phyloP scores from a whole-genome alignment of 1,284 basidiomycete genomes.

The Amylostereum chailletii region DNA sequence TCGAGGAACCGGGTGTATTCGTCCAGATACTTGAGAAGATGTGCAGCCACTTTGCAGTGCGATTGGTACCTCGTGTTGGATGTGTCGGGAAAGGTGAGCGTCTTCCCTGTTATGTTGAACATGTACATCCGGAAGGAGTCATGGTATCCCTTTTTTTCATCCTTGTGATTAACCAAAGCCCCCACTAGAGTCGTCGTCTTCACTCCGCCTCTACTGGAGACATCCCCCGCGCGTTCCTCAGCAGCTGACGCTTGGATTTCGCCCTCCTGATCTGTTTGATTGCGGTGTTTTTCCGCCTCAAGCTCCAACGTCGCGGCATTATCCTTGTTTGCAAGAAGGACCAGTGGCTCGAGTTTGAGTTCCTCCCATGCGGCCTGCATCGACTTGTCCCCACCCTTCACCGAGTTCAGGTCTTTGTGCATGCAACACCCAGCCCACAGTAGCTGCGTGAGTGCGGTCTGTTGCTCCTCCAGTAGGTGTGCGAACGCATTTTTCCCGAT shows the following conservation, averaged over 20 bases:
- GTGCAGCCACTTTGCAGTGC: slow-evolving; percentile 16
- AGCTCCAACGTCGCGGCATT: slow-evolving; percentile 10
- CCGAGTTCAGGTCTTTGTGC: slow-evolving; percentile 21
- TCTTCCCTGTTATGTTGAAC: background rate
- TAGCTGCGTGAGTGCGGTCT: slow-evolving; percentile 9
- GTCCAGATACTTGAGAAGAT: slow-evolving; percentile 14
- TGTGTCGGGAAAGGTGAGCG: slow-evolving; percentile 13
- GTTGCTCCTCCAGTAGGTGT: slow-evolving; percentile 9
- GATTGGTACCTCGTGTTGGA: slow-evolving; percentile 24
- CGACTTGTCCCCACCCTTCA: slow-evolving; percentile 13
- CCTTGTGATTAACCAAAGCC: slow-evolving; percentile 24
- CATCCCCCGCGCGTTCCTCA: slow-evolving; percentile 16
- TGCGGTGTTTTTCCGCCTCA: background rate
- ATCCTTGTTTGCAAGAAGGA: slow-evolving; percentile 9
- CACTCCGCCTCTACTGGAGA: slow-evolving; percentile 18
- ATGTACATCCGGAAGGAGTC: slow-evolving; percentile 18
- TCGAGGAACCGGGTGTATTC: slow-evolving; percentile 19
- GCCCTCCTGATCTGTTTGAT: no score
- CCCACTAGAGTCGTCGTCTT: slow-evolving; percentile 21
- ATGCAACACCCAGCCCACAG: slow-evolving; percentile 18
- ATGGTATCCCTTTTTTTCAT: slow-evolving; percentile 24
- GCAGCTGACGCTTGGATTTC: slow-evolving; percentile 7
- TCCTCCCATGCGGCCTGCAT: slow-evolving; percentile 9
- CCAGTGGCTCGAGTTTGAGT: slow-evolving; percentile 3
- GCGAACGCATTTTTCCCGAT: slow-evolving; percentile 14